A percentile compares a stretch with the other conserved stretches of the same genome.
These are phyloP conservation scores for Penicillium pulvis DNA, from an alignment of 495 filamentous ascomycete species.

Conservation along the genomic window DNA sequence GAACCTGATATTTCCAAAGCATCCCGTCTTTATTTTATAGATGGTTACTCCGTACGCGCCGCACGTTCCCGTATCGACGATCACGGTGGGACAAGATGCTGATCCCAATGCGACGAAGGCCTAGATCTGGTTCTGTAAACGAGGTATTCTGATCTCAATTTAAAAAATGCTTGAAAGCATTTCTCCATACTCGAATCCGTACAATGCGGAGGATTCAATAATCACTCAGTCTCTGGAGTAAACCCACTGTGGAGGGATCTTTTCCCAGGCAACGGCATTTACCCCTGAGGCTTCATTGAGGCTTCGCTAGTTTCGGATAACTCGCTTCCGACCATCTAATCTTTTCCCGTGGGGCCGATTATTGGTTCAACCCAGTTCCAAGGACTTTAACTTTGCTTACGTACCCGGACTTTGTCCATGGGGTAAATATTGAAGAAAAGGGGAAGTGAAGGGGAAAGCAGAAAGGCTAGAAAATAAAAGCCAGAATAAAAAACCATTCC, in stretches of 20 bases:
- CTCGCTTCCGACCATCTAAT: not conserved
- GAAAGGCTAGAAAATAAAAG: not conserved
- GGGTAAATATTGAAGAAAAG: not conserved
- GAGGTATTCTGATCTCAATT: not conserved
- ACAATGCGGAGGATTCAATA: not conserved
- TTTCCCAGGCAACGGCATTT: not conserved
- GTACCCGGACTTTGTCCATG: not conserved
- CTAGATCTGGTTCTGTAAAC: constrained; percentile 12
- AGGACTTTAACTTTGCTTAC: not conserved
- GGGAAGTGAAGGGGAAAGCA: not conserved
- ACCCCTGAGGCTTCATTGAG: constrained; percentile 6
- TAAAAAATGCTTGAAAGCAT: not conserved
- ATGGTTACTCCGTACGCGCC: not conserved
- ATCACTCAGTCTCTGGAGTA: not conserved
- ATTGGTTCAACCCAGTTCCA: not conserved
- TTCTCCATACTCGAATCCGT: not conserved
- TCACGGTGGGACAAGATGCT: constrained; percentile 11
- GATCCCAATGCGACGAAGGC: constrained; percentile 19
- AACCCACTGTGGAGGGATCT: not conserved
- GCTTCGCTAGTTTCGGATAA: not conserved
- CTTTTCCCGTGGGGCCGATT: not conserved
- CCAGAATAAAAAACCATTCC: not conserved
- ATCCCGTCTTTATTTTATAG: not conserved
- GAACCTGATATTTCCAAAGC: not conserved
- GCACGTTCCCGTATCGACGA: constrained; percentile 13